Base-by-base conservation (phyloP, 352 stramenopile genomes). In the Globisporangium abappressorium region DNA sequence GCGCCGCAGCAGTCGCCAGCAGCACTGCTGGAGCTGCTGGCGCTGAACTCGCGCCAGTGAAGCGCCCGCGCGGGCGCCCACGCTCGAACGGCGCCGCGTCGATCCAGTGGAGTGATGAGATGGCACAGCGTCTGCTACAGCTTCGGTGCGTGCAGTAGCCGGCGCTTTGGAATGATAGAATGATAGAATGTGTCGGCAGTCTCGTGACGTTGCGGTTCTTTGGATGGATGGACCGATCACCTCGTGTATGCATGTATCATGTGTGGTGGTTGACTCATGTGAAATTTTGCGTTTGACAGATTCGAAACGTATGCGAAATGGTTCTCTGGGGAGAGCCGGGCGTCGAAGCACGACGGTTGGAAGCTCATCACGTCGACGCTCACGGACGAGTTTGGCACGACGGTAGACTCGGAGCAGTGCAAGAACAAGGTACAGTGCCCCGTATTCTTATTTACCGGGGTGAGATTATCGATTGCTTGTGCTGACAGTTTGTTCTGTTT, bases 101-200 rank as follows among this genome's bases (percentile, higher is more conserved):
- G 8, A 57, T 69, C 30, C 54, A 69, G 33, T 69, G 64, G 64
- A 69, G 26, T 26, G 55, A 64, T n/a, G 33, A 55, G 54, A 24
- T 69, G 22, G 62, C 63, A 1, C 36, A 57, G 36, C 28, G 36
- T 8, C 63, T 68, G 36, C 28, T 68, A 3, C 34, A 63, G 30
- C 24, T 62, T 8, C n/a, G 64, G 64, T 69, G n/a, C 5, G 34
- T 57, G 5, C 30, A 33, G 30, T 33, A 33, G 30, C 5, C 5
- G 26, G 20, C 36, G 14, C 47, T 62, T 33, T 20, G 5, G 5
- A 59, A 41, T 8, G 6, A 14, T 33, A 33, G 30, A 33, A 33
- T 33, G 30, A 33, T 33, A 4, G 30, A 33, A 5, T 33, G 3
- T 33, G 30, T 33, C 24, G 30, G 30, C 30, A 33, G 30, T 33